Base-by-base conservation (phyloP, 768 basidiomycete genomes). In the Cystofilobasidium capitatum region DNA sequence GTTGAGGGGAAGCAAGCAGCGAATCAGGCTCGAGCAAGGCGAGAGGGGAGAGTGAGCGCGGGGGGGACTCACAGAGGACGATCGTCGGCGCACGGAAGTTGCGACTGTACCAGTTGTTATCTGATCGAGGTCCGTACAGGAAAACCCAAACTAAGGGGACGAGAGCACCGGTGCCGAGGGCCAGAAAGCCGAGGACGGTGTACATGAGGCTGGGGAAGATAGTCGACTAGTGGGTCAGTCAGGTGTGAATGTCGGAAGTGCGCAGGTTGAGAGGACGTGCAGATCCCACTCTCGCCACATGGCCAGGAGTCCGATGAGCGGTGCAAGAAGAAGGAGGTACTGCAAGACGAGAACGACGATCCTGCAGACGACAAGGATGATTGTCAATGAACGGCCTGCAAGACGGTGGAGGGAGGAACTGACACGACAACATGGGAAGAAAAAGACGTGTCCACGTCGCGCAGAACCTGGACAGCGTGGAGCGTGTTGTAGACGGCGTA, bases 301-400 rank as follows among this genome's bases (percentile, higher is more conserved):
- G 8, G 62, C 47, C 45, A 47, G 37, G 22, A 63, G 47, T 10
- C 35, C 62, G 36, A 36, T 17, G n/a, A 63, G 49, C 26, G 62
- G 62, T 16, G 62, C 39, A 2, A 54, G 12, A 5, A 63, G 47
- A 14, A 63, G 31, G 14, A 54, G 22, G 24, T 63, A 63, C 49
- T 63, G 60, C n/a, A 62, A 26, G 3, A 29, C 20, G 14, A 62
- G 20, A 3, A 33, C 42, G 31, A 62, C 22, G 16, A 44, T 47
- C 5, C 60, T 62, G 60, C 7, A 42, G 39, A 16, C 10, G 35
- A 39, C 17, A 6, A 20, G 42, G 2, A 45, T 14, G 9, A 6
- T 26, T 42, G 40, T 20, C 20, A 26, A 5, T 49, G 1, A n/a
- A 49, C 20, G 31, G 36, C 37, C 2, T 35, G 22, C 13, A 45